Conservation (phyloP, 1,284 basidiomycete species). For the Polyporus tsugae region DNA sequence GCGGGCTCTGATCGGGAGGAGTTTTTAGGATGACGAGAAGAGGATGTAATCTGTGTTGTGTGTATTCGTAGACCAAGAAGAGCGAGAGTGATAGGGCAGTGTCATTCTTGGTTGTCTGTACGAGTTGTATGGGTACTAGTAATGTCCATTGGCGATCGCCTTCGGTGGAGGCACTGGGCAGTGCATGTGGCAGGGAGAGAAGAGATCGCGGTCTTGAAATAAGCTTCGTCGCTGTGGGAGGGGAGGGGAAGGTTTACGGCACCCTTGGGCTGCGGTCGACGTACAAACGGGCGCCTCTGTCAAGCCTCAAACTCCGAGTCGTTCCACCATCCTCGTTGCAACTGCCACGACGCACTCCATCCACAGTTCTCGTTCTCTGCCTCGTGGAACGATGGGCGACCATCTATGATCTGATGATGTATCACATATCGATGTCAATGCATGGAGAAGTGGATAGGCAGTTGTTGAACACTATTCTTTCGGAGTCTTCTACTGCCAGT, state of each 20-base stretch:
- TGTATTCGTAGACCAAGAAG: conserved; percentile 1
- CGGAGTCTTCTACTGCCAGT: too few relatives aligned
- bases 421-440: too few relatives aligned
- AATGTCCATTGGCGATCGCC: neutral
- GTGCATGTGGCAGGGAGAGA: neutral
- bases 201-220: neutral
- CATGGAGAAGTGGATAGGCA: too few relatives aligned
- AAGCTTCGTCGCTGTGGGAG: neutral
- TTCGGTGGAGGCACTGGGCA: neutral
- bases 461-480: too few relatives aligned
- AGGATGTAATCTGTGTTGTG: neutral
- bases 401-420: too few relatives aligned
- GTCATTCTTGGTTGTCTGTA: neutral
- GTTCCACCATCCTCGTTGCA: conserved; percentile 2
- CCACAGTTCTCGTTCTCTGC: too few relatives aligned
- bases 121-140: conserved; percentile 1
- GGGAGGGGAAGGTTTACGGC: neutral
- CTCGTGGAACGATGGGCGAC: too few relatives aligned
- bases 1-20: conserved; percentile 58
- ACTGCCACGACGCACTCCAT: too few relatives aligned
- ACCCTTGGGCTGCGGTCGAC: too few relatives aligned
- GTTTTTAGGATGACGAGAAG: neutral
- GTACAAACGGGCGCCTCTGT: neutral
- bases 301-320: neutral
- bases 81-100: neutral